Evolutionary conservation across 768 basidiomycete species (phyloP), one percentile per base, ranked within the genome.

Genomic region (Xerocomus potaroensis): DNA sequence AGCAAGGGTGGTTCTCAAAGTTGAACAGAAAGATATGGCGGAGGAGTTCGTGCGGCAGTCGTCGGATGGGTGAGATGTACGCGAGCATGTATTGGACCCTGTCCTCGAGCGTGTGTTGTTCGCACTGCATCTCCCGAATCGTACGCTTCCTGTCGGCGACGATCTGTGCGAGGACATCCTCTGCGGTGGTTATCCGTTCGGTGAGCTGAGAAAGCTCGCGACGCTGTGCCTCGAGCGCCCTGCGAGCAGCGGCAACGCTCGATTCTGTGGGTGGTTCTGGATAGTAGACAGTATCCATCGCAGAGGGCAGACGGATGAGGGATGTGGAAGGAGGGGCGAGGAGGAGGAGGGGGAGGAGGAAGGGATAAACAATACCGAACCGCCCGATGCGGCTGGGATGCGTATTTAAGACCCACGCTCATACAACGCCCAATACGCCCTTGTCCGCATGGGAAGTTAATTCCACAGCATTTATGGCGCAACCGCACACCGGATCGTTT

Each of bases 1-100:
- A 80, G 58, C 81, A 83, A n/a, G 83, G 77, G 60, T 84, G 73
- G 45, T 79, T 77, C 45, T 84, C 79, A 52, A 86, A 88, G 55
- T 75, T 76, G 66, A 78, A 77, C 50, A 79, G 60, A 59, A 91
- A 91, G 56, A 91, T 79, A 48, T 81, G 77, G 44, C 83, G 73
- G 41, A 89, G 72, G n/a, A 91, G 68, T 55, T 91, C 88, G 30
- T 75, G 67, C 1, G 87, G 87, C 21, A 91, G 71, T 33, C 83
- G 71, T 23, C 83, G 72, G 51, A 90, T 81, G 26, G 86, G 86
- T 10, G 87, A 78, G 47, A 89, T 72, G 58, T 86, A 89, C 1
- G 83, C 83, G 61, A 74, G 67, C 4, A 81, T 75, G 19, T 68
- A 69, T 23, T 65, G 62, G 31, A 80, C 69, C 34, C 70, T 69